Percentiles rank a stretch among this genome's conserved stretches.
Conservation (phyloP, 2,329 filamentous ascomycete species). For the Aureobasidium sp. region DNA sequence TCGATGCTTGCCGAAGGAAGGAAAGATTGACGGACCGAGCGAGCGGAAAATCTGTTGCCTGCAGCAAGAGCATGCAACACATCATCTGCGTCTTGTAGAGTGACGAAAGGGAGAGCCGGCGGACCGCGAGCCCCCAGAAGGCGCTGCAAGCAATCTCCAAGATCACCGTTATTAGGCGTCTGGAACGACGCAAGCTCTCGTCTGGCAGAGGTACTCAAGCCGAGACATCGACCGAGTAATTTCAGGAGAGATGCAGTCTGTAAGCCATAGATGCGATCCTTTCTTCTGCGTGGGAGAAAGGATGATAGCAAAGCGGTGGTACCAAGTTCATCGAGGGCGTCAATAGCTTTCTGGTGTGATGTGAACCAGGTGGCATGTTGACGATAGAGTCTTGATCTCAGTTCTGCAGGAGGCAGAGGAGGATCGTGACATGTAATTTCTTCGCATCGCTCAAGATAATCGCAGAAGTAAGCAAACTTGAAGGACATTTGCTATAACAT, state of each 20-base stretch:
- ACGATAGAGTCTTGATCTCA: conserved; percentile 18
- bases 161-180: conserved; percentile 51
- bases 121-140: conserved; percentile 51
- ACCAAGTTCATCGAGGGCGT: conserved; percentile 45
- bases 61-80: conserved; percentile 59
- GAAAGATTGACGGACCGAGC: conserved; percentile 38
- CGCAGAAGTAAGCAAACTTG: conserved; percentile 57
- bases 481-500: conserved; percentile 9
- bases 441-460: conserved; percentile 62
- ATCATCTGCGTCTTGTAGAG: conserved; percentile 63
- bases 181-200: conserved; percentile 56
- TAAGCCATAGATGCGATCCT: conserved; percentile 69
- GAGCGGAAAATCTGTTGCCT: conserved; percentile 61
- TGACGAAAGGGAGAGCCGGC: conserved; percentile 35
- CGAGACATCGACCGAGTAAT: conserved; percentile 59
- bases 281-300: conserved; percentile 65
- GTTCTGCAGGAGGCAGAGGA: conserved; percentile 27
- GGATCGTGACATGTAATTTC: conserved; percentile 34
- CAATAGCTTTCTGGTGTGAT: conserved; percentile 49
- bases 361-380: conserved; percentile 53
- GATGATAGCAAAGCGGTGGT: conserved; percentile 62
- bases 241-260: conserved; percentile 53
- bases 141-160: conserved; percentile 62
- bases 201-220: conserved; percentile 53
- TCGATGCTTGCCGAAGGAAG: conserved; percentile 18